Percentiles rank a stretch among this genome's conserved stretches.
phyloP scores from a whole-genome alignment of 805 yeast genomes.

The Jamesozyma gamospora region DNA sequence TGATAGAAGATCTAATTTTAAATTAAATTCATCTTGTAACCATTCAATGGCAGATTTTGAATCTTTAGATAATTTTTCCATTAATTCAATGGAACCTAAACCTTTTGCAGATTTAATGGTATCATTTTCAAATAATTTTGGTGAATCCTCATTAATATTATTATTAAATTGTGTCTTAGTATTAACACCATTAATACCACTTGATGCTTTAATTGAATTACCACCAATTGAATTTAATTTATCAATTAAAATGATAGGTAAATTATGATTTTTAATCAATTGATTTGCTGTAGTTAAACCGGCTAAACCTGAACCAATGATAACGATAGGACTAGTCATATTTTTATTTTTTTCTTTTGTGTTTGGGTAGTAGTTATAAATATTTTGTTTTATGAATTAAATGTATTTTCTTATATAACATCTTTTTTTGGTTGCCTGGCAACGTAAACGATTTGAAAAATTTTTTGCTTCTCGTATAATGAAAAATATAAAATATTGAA shows the following conservation, averaged over 20 bases:
- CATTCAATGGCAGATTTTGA: slow-evolving; percentile 63
- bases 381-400: not conserved
- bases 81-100: slow-evolving; percentile 48
- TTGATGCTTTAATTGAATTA: slow-evolving; percentile 51
- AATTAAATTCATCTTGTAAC: slow-evolving; percentile 52
- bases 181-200: slow-evolving; percentile 62
- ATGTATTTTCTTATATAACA: no score
- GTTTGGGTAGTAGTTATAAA: no score
- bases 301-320: slow-evolving; percentile 50
- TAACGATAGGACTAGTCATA: slow-evolving; percentile 29
- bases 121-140: slow-evolving; percentile 51
- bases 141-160: slow-evolving; percentile 41
- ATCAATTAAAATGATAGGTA: slow-evolving; percentile 39
- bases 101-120: slow-evolving; percentile 57
- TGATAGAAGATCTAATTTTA: slow-evolving; percentile 60
- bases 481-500: no score
- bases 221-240: slow-evolving; percentile 44
- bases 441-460: no score
- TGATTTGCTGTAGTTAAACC: slow-evolving; percentile 40
- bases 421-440: no score
- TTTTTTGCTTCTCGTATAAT: no score
- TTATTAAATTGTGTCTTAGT: slow-evolving; percentile 49
- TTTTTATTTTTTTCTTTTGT: no score
- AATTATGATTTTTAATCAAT: slow-evolving; percentile 29
- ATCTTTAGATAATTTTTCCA: slow-evolving; percentile 48